Base-by-base conservation (phyloP, 2,329 filamentous ascomycete genomes). In the Pseudogymnoascus sp. region DNA sequence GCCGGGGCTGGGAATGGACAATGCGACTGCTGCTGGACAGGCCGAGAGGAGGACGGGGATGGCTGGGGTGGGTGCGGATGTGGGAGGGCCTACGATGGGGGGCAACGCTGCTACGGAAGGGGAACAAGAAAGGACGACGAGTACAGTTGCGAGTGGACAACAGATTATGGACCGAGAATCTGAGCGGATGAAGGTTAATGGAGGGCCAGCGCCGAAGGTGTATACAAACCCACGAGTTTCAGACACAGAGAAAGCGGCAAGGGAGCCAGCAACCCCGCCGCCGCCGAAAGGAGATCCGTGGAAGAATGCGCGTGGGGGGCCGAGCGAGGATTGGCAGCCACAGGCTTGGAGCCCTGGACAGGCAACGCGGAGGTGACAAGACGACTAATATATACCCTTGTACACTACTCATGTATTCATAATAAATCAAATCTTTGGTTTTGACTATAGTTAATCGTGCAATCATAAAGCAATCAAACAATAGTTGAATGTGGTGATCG, bases 321-420 rank as follows among this genome's bases (percentile, higher is more conserved):
- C 85, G 0, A 79, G 86, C 62, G 86, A 89, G 71, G 78, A 75
- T n/a, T 90, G 86, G 86, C 85, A 89, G 73, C 59, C 59, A 21
- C 23, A 61, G 59, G 34, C 59, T n/a, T 61, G 59, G 59, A 61
- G 7, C 29, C 51, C 51, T 36, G 51, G 51, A 5, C 51, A 57
- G 29, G 51, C 51, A 34, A 57, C 51, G 5, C 51, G 51, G 16
- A 57, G 51, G 51, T 57, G 29, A 57, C 51, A 57, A 57, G 29
- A 57, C 16, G 10, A 57, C 51, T 11, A 31, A 21, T 31, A 54
- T 54, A 57, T 57, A 57, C 51, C 51, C 51, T 57, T 57, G 29
- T 57, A 57, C 29, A 34, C 29, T 57, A 57, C 29, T 57, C 10
- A 57, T 57, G n/a, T 57, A 57, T 57, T 57, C 51, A 57, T 57